Percentiles rank a stretch among this genome's conserved stretches.
These are phyloP conservation scores for Scorias spongiosa DNA, from an alignment of 2,329 filamentous ascomycete genomes.

Conservation along the genomic window DNA sequence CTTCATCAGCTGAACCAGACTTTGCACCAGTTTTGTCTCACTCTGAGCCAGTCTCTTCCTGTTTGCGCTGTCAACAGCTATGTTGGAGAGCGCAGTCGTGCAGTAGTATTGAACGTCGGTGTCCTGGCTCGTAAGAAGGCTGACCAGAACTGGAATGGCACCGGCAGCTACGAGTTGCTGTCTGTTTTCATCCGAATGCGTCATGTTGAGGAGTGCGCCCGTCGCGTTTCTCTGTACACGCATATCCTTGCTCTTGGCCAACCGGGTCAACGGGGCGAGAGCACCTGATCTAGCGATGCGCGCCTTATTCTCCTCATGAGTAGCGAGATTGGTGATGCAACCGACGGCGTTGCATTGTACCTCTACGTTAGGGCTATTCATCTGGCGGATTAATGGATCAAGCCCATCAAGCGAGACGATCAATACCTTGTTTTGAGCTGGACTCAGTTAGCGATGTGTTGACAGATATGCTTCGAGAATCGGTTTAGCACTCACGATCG, in stretches of 20 bases:
- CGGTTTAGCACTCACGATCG: conserved; percentile 52
- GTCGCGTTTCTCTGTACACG: conserved; percentile 95
- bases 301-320: conserved; percentile 97
- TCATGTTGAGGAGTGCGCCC: conserved; percentile 95
- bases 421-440: conserved; percentile 93
- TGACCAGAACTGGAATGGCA: conserved; percentile 93
- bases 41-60: conserved; percentile 80
- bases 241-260: conserved; percentile 98
- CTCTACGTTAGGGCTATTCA: conserved; percentile 95
- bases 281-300: conserved; percentile 95
- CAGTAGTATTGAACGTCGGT: conserved; percentile 99
- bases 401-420: conserved; percentile 89
- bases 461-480: conserved; percentile 59
- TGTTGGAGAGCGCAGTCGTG: conserved; percentile 95
- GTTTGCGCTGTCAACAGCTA: conserved; percentile 85
- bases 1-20: conserved; percentile 90
- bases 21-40: conserved; percentile 83
- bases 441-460: conserved; percentile 26
- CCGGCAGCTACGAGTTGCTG: conserved; percentile 95
- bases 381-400: conserved; percentile 84
- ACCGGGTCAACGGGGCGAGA: conserved; percentile 71
- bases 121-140: conserved; percentile 80
- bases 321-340: conserved; percentile 95
- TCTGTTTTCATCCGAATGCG: conserved; percentile 95
- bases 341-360: conserved; percentile 98